These are phyloP conservation scores for Cyclotella atomus DNA, from an alignment of 108 stramenopile species.

Conservation along the genomic window DNA sequence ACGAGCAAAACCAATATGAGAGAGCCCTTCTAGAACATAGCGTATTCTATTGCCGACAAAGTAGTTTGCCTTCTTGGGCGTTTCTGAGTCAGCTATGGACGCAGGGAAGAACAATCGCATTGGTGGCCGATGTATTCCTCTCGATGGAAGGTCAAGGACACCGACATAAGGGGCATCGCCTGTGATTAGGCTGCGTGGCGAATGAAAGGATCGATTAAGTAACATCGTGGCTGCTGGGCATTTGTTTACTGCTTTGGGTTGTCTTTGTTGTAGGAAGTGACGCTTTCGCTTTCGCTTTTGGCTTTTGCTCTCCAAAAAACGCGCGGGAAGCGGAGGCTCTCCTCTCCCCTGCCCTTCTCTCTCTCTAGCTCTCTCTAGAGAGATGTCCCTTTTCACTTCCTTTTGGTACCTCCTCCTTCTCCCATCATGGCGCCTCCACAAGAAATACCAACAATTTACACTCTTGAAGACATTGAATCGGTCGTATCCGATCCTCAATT, in stretches of 20 bases:
- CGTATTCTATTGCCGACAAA: constrained; percentile 25
- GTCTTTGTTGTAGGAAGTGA: no score
- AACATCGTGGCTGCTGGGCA: neutral
- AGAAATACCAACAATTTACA: constrained; percentile 28
- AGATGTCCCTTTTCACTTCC: neutral
- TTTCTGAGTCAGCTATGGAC: neutral
- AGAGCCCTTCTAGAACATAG: constrained; percentile 42
- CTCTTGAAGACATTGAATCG: constrained; percentile 55
- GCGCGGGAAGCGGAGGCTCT: no score
- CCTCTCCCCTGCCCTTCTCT: no score
- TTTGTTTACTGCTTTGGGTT: no score
- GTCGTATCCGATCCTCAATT: constrained; percentile 44
- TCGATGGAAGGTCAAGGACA: constrained; percentile 38
- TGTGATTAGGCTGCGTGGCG: constrained; percentile 24
- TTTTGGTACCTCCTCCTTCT: no score
- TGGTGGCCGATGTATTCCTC: constrained; percentile 26
- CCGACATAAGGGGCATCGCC: constrained; percentile 42
- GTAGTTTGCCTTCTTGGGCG: constrained; percentile 21
- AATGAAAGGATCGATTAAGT: constrained; percentile 33
- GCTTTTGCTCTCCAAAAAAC: no score
- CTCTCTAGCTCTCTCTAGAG: no score
- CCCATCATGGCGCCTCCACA: neutral
- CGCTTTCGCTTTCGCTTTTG: no score
- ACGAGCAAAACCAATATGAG: constrained; percentile 34
- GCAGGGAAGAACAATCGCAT: constrained; percentile 47